Percentiles rank a stretch among this genome's conserved stretches.
phyloP scores from a whole-genome alignment of 2,329 filamentous ascomycete species.

The Pseudogymnoascus sp. region DNA sequence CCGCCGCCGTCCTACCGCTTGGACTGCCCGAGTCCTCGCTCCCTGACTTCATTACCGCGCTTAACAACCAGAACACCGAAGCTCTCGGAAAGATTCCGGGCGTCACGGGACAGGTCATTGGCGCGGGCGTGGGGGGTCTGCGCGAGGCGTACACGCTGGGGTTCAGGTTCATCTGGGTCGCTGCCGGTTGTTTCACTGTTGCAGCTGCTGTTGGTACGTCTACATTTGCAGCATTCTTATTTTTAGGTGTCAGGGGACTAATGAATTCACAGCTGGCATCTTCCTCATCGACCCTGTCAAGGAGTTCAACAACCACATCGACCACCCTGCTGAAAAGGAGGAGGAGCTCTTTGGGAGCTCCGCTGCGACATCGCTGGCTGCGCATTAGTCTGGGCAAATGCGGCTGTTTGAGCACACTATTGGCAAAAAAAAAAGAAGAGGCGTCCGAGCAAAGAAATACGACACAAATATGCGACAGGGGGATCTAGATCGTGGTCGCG shows the following conservation, averaged over 20 bases:
- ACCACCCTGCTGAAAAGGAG: constrained; percentile 32
- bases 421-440: not conserved
- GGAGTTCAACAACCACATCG: constrained; percentile 34
- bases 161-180: constrained; percentile 31
- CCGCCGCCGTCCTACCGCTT: constrained; percentile 25
- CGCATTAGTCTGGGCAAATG: not conserved
- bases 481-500: not conserved
- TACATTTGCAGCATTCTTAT: not conserved
- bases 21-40: constrained; percentile 24
- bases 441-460: not conserved
- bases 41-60: constrained; percentile 23
- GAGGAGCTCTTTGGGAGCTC: constrained; percentile 18
- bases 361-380: not conserved
- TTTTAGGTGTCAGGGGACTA: constrained; percentile 15
- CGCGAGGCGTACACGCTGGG: constrained; percentile 25
- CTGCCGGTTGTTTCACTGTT: constrained; percentile 25
- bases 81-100: constrained; percentile 25
- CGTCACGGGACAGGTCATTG: constrained; percentile 26
- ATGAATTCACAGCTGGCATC: constrained; percentile 13
- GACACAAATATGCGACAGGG: not conserved
- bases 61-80: constrained; percentile 24
- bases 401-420: not conserved
- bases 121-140: constrained; percentile 22
- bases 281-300: constrained; percentile 30
- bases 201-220: constrained; percentile 10